These are phyloP conservation scores for Bruguiera sexangula DNA, from an alignment of 345 rosid genomes.

Conservation along the genomic window DNA sequence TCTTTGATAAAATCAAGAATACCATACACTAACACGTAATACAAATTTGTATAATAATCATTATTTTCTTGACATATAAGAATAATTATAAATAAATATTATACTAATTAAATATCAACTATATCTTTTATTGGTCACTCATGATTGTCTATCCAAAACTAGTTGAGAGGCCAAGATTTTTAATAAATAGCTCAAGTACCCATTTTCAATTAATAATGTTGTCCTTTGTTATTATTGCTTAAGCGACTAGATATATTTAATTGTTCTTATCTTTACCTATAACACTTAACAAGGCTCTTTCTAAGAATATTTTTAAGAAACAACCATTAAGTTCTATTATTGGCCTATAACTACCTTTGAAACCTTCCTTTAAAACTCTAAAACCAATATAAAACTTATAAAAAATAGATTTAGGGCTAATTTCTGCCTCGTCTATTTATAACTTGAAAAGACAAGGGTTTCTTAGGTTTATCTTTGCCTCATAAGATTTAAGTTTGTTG, in stretches of 20 bases:
- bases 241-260: background rate
- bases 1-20: background rate
- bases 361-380: background rate
- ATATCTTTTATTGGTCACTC: background rate
- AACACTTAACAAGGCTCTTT: background rate
- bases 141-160: background rate
- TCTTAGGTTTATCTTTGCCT: too few relatives aligned
- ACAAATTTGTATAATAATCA: too few relatives aligned
- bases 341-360: background rate
- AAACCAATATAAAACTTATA: background rate
- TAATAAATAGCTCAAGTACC: background rate
- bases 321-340: background rate
- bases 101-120: too few relatives aligned
- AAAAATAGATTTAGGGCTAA: background rate
- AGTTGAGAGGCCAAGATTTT: background rate
- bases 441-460: too few relatives aligned
- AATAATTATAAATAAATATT: too few relatives aligned
- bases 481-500: too few relatives aligned
- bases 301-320: background rate
- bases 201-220: background rate
- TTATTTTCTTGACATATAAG: too few relatives aligned
- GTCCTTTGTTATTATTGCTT: background rate
- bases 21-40: too few relatives aligned
- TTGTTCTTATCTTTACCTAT: background rate
- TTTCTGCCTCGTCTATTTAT: too few relatives aligned